These are phyloP conservation scores for Penicillium italicum DNA, from an alignment of 2,329 filamentous ascomycete genomes.

Conservation along the genomic window DNA sequence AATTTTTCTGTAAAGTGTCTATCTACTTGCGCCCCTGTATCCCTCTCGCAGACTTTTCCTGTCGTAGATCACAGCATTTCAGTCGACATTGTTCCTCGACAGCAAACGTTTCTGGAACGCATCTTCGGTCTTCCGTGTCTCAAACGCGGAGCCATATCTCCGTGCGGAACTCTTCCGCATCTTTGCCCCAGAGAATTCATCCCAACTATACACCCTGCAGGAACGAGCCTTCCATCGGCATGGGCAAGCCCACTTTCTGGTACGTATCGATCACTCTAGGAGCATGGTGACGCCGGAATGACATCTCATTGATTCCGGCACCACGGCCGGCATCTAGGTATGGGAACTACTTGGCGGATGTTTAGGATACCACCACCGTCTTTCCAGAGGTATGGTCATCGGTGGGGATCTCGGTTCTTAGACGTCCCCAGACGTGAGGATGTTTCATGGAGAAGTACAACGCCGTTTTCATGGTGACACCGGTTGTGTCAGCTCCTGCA, in stretches of 20 bases:
- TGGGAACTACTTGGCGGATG: constrained; percentile 15
- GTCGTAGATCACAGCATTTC: neutral
- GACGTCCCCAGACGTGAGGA: too few species aligned
- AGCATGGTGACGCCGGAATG: constrained; percentile 49
- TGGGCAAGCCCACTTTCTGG: constrained; percentile 33
- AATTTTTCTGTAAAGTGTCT: neutral
- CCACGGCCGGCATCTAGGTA: constrained; percentile 53
- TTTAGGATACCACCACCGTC: constrained; percentile 14
- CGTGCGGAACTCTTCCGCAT: constrained; percentile 46
- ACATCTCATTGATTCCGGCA: constrained; percentile 51
- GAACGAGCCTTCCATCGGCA: constrained; percentile 30
- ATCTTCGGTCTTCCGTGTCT: constrained; percentile 31
- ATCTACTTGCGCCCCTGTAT: too few species aligned
- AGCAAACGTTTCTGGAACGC: constrained; percentile 34
- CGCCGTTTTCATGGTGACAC: too few species aligned
- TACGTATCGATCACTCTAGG: constrained; percentile 51
- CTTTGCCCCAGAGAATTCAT: constrained; percentile 46
- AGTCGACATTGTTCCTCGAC: constrained; percentile 37
- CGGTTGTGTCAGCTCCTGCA: too few species aligned
- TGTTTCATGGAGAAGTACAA: too few species aligned
- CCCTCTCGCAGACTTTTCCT: neutral
- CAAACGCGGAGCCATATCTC: constrained; percentile 47
- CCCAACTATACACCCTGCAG: constrained; percentile 32
- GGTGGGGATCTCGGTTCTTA: constrained; percentile 10
- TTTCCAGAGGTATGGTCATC: neutral